Base-by-base conservation (phyloP, 1,284 basidiomycete species). In the Fistulina hepatica region DNA sequence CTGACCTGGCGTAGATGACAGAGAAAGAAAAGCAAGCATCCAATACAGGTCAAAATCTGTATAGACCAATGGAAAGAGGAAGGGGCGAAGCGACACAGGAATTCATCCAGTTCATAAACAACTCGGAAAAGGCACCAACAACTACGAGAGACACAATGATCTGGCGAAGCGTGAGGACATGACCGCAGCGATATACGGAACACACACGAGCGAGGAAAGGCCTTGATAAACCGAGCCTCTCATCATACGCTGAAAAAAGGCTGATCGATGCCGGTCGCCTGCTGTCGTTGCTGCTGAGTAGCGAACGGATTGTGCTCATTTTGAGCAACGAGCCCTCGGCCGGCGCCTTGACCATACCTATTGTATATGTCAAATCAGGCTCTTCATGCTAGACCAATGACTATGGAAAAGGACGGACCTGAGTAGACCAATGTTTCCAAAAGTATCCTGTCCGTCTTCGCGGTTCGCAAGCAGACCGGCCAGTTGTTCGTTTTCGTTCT, bases 371-470 rank as follows among this genome's bases (percentile, higher is more conserved):
- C 26, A 9, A 32, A 34, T 21, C 47, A 30, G 10, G 27, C 15
- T 8, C 39, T 21, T 24, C 40, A 17, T 25, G 36, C 21, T n/a
- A 36, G 26, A 35, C 19, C 16, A 15, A 30, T 6, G 20, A 25
- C 33, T 20, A 34, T 21, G 31, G 38, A 24, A 49, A 19, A 32
- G 27, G 33, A 51, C 65, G 47, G 53, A 81, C 69, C 92, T 73
- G 43, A 93, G 58, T 39, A 68, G 53, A 24, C 93, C 92, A 27
- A 76, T 52, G 57, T 97, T 97, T 35, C 92, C 92, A 55, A 97
- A 97, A 28, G 92, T 93, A 61, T 97, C 92, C 56, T 83, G 65
- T 0, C 93, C 92, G 49, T 89, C 90, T 40, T 90, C 89, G 38
- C 80, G 68, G 49, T 85, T 83, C 6, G 86, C 91, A 45, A 95